Conservation (phyloP, 169 alveolate species). For the Eimeria sp. region DNA sequence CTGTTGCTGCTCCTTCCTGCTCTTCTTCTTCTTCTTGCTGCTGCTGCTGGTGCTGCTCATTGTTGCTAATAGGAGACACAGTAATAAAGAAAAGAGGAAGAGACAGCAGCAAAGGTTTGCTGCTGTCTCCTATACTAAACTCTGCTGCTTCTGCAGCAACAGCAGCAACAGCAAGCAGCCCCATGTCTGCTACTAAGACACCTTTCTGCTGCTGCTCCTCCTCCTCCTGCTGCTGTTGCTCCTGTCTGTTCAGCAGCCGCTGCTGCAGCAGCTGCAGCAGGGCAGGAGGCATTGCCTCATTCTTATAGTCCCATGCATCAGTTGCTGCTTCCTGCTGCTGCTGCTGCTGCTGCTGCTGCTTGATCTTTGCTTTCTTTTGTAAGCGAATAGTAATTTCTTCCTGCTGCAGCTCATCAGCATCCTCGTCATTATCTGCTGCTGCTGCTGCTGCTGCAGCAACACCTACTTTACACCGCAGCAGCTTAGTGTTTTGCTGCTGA, state of each 20-base stretch:
- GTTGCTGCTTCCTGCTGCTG: not conserved
- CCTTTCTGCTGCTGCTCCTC: constrained; percentile 32
- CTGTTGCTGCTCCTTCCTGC: not conserved
- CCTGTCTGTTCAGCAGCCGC: not conserved
- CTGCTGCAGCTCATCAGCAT: constrained; percentile 10
- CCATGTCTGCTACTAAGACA: not conserved
- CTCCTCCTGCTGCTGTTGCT: constrained; percentile 32
- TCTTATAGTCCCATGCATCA: not conserved
- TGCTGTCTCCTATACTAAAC: not conserved
- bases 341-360: constrained; percentile 40
- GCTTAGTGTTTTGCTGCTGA: constrained; percentile 6
- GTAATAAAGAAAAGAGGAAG: not conserved
- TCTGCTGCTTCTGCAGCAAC: not conserved
- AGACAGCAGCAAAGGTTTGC: not conserved
- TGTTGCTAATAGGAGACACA: constrained; percentile 39
- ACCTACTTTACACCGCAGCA: not conserved
- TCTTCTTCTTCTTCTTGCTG: not conserved
- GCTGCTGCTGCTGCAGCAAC: constrained; percentile 13
- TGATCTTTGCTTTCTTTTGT: not conserved
- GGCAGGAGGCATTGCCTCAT: not conserved
- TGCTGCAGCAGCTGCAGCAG: constrained; percentile 31
- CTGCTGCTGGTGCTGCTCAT: constrained; percentile 57
- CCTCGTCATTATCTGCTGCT: not conserved
- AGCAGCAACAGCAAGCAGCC: constrained; percentile 45
- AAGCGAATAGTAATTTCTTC: not conserved